Evolutionary conservation across 176 grass and related monocot species (phyloP), one percentile per base, ranked within the genome.

Genomic region (Thalia dealbata): DNA sequence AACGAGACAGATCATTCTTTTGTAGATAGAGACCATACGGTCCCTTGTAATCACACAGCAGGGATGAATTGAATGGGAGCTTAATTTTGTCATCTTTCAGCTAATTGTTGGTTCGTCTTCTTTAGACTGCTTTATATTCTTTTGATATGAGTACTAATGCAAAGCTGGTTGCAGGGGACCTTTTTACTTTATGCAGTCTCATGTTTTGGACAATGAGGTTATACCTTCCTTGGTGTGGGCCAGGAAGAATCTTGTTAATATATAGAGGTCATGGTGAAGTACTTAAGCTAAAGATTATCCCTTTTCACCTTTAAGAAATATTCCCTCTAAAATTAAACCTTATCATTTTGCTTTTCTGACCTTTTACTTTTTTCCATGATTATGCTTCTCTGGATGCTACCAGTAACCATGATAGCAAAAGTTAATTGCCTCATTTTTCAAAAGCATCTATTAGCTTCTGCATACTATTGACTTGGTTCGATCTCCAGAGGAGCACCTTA

Each of bases 1-100:
- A 48, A 71, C 74, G 79, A 86, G 78, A 58, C 38, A 89, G 71
- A 84, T 76, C 67, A 99, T 93, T 99, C 85, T 88, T 96, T 93
- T 93, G 87, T 99, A 93, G 72, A 93, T 91, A 93, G 59, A 84
- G 73, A 75, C 74, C n/a, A 54, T 64, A 61, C 3, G 50, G 25
- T 25, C 76, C 24, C 82, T 74, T 78, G 78, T 75, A 86, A 88
- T 63, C 82, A 72, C 82, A 72, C 63, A 27, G 65, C 74, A 81
- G 78, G 74, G 48, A 81, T 81, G 78, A 5, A 79, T 35, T 43
- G 55, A 79, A 67, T 12, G 62, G 50, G 73, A 65, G 68, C 72
- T 81, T 71, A 41, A 3, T 50, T 29, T 72, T 32, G 42, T 62
- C 32, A 62, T 58, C 22, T 23, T 77, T 63, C 73, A 21, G 2